Conservation (phyloP, 306 rosid genomes). For the Lathyrus oleraceus region DNA sequence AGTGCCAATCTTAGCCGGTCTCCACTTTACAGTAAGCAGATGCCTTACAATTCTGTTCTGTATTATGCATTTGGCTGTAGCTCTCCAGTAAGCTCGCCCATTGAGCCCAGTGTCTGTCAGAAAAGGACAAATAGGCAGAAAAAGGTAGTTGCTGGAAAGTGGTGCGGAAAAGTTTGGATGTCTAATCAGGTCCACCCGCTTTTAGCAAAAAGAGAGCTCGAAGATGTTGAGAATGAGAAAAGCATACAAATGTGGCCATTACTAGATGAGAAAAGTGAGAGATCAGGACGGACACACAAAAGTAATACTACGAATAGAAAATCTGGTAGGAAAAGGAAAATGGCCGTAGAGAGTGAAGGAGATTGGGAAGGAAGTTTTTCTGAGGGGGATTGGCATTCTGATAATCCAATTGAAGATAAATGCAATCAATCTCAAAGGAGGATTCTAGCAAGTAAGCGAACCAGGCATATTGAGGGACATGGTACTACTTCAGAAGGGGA, state of each 20-base stretch:
- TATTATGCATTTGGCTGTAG: conserved; percentile 86
- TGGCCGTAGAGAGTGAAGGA: conserved; percentile 40
- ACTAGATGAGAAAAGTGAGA: conserved; percentile 60
- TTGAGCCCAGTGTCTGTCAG: conserved; percentile 59
- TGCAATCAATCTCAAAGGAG: conserved; percentile 38
- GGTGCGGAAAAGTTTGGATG: conserved; percentile 99
- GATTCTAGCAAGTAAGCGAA: conserved; percentile 49
- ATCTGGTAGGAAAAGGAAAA: conserved; percentile 75
- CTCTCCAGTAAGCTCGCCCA: conserved; percentile 56
- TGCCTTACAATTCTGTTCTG: conserved; percentile 94
- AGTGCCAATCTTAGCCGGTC: conserved; percentile 94
- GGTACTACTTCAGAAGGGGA: conserved; percentile 41
- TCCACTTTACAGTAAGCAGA: conserved; percentile 96
- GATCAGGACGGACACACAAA: conserved; percentile 46
- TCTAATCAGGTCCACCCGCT: conserved; percentile 92
- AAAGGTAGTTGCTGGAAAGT: conserved; percentile 90
- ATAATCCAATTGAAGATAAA: conserved; percentile 43
- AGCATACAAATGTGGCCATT: conserved; percentile 46
- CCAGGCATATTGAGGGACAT: conserved; percentile 46
- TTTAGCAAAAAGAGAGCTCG: conserved; percentile 63
- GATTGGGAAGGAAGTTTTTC: conserved; percentile 54
- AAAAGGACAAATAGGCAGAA: conserved; percentile 74
- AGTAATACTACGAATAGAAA: conserved; percentile 47
- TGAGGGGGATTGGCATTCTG: conserved; percentile 41
- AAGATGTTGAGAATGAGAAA: conserved; percentile 56